These are phyloP conservation scores for Scedosporium dehoogii DNA, from an alignment of 2,329 filamentous ascomycete species.

Conservation along the genomic window DNA sequence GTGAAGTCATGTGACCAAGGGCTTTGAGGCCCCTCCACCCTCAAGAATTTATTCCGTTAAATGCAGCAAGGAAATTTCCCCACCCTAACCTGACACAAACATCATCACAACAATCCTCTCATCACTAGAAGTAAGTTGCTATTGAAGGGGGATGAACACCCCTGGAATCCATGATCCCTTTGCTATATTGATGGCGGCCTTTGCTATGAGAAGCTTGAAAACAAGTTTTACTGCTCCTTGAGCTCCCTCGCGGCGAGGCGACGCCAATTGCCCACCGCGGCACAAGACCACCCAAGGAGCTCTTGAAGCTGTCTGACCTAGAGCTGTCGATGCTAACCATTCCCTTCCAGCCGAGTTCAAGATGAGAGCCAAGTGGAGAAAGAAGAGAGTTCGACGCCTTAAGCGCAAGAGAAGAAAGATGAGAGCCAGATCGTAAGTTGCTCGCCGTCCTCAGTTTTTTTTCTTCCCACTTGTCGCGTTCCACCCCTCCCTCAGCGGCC, in stretches of 20 bases:
- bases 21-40: background rate
- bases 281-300: background rate
- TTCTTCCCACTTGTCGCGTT: background rate
- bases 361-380: slow-evolving; percentile 98
- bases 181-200: background rate
- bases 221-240: background rate
- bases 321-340: slow-evolving; percentile 23
- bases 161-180: background rate
- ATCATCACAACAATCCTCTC: slow-evolving; percentile 14
- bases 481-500: background rate
- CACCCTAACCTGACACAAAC: slow-evolving; percentile 5
- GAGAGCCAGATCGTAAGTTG: slow-evolving; percentile 83
- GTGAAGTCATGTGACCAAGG: background rate
- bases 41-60: background rate
- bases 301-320: slow-evolving; percentile 19
- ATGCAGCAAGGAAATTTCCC: background rate
- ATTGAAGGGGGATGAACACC: background rate
- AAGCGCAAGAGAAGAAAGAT: slow-evolving; percentile 99
- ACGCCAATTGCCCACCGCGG: background rate
- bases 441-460: background rate
- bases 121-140: slow-evolving; percentile 12
- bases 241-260: background rate
- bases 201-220: background rate
- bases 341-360: slow-evolving; percentile 33
- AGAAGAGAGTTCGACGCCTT: slow-evolving; percentile 98